phyloP scores from a whole-genome alignment of 1,139 yeast genomes.

The Hanseniaspora sp. region DNA sequence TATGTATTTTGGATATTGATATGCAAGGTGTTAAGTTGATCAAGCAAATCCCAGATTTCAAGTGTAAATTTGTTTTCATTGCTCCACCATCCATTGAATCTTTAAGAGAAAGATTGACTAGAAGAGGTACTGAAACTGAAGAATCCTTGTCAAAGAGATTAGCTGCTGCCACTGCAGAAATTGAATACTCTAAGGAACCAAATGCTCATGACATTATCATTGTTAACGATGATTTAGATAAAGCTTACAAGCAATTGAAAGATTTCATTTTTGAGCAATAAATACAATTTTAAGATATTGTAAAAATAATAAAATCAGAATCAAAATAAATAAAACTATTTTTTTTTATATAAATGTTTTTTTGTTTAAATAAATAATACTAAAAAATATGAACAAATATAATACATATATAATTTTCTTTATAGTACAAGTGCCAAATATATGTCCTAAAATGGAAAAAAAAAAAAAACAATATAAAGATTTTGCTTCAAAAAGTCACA shows the following conservation, averaged over 20 bases:
- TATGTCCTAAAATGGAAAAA: too few species aligned
- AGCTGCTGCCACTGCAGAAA: conserved; percentile 73
- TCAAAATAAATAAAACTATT: background rate
- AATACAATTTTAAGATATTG: conserved; percentile 12
- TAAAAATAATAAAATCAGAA: too few species aligned
- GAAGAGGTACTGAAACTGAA: conserved; percentile 88
- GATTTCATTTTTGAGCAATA: conserved; percentile 48
- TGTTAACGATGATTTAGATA: conserved; percentile 84
- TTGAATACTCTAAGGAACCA: conserved; percentile 66
- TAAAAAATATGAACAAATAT: too few species aligned
- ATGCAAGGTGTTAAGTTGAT: conserved; percentile 97
- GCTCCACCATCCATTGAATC: conserved; percentile 87
- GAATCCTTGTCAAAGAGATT: conserved; percentile 77
- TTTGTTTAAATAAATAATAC: too few species aligned
- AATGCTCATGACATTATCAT: conserved; percentile 87
- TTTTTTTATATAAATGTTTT: background rate
- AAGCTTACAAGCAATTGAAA: conserved; percentile 72
- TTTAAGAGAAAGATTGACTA: conserved; percentile 59
- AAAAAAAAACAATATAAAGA: too few species aligned
- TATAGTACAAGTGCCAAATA: too few species aligned
- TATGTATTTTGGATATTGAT: conserved; percentile 89
- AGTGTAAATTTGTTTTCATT: conserved; percentile 75
- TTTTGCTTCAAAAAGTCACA: too few species aligned
- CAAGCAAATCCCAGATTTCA: conserved; percentile 56
- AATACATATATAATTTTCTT: too few species aligned